Evolutionary conservation across 2,329 filamentous ascomycete genomes (phyloP).

Genomic region (Calycina marina): DNA sequence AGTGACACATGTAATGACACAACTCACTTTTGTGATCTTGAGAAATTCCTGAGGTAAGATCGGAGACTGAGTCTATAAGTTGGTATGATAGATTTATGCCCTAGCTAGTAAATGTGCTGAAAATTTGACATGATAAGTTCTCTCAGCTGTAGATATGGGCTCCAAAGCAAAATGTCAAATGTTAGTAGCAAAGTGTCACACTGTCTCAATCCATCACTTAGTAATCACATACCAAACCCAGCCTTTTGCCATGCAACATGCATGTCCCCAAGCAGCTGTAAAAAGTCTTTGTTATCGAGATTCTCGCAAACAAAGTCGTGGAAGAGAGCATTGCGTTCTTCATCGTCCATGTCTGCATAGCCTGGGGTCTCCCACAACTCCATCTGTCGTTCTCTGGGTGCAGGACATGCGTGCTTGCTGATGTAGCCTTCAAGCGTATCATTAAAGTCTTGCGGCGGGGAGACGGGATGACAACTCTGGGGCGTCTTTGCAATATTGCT

Average conservation of each 20-base stretch:
- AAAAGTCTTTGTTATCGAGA: conserved; percentile 33
- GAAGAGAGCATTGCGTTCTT: conserved; percentile 27
- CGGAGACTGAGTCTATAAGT: too few species aligned
- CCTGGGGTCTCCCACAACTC: conserved; percentile 18
- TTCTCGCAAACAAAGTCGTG: conserved; percentile 35
- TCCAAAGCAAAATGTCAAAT: too few species aligned
- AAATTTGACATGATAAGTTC: too few species aligned
- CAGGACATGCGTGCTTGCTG: conserved; percentile 11
- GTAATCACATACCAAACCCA: conserved; percentile 25
- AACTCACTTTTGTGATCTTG: too few species aligned
- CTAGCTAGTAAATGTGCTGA: too few species aligned
- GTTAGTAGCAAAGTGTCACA: too few species aligned
- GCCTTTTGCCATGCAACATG: conserved; percentile 33
- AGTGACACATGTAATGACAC: too few species aligned
- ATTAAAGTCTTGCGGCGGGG: conserved; percentile 11
- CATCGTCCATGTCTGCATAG: conserved; percentile 19
- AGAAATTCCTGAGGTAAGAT: too few species aligned
- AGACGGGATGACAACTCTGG: conserved; percentile 1
- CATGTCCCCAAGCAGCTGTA: conserved; percentile 34
- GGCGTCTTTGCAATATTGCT: background rate
- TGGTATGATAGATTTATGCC: too few species aligned
- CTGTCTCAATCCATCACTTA: background rate
- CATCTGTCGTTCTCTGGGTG: conserved; percentile 11
- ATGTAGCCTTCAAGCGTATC: conserved; percentile 14
- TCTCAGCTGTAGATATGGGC: too few species aligned